Percentiles rank a stretch among this genome's conserved stretches.
phyloP scores from a whole-genome alignment of 805 yeast genomes.

The Peterozyma toletana region DNA sequence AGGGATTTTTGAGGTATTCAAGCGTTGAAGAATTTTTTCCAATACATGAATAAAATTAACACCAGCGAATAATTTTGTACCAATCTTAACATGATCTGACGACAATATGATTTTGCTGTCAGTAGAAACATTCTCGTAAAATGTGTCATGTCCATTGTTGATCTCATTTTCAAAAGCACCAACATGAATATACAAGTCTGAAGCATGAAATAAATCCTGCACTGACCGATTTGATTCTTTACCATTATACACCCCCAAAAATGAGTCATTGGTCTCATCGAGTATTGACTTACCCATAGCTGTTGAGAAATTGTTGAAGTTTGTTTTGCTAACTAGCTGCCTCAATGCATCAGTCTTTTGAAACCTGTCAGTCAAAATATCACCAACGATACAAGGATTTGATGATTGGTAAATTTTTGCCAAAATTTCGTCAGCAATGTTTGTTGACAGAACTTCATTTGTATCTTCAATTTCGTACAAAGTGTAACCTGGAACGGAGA shows the following conservation, averaged over 20 bases:
- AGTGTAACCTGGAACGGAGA: constrained; percentile 7
- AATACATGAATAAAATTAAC: constrained; percentile 46
- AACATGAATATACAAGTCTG: constrained; percentile 65
- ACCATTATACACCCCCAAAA: constrained; percentile 72
- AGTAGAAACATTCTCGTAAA: constrained; percentile 25
- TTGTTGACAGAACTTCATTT: constrained; percentile 20
- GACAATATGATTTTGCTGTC: constrained; percentile 32
- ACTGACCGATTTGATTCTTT: constrained; percentile 41
- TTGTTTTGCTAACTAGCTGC: constrained; percentile 39
- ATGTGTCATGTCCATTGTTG: constrained; percentile 60
- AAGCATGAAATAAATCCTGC: constrained; percentile 35
- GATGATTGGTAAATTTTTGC: constrained; percentile 40
- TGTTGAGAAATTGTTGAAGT: constrained; percentile 52
- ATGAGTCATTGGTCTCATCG: constrained; percentile 61
- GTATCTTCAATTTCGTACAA: constrained; percentile 16
- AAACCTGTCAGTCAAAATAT: constrained; percentile 61
- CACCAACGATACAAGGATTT: constrained; percentile 65
- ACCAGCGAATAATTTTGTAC: constrained; percentile 27
- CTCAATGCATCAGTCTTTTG: constrained; percentile 37
- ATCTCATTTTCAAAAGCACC: constrained; percentile 67
- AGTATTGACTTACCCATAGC: constrained; percentile 66
- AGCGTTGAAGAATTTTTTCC: constrained; percentile 26
- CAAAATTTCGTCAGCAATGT: constrained; percentile 38
- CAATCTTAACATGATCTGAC: constrained; percentile 45
- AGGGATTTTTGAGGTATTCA: constrained; percentile 25